Conservation (phyloP, 2,329 filamentous ascomycete species). For the Escovopsis weberi region DNA sequence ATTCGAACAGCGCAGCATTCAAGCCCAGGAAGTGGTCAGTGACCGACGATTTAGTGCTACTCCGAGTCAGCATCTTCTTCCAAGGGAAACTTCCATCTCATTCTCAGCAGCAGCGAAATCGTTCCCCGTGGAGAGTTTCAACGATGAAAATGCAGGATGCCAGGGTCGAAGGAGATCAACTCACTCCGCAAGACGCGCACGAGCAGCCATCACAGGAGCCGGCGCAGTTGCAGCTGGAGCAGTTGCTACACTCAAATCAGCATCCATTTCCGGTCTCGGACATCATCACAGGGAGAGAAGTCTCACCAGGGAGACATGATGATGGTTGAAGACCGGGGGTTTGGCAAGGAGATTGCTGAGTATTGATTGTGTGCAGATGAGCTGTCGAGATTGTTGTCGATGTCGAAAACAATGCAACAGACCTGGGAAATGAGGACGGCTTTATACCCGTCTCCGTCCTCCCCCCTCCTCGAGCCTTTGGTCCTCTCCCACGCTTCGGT, state of each 20-base stretch:
- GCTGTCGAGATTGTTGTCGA: too few relatives aligned
- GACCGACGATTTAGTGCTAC: too few relatives aligned
- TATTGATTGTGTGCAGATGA: background rate
- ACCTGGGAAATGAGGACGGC: background rate
- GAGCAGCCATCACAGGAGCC: conserved; percentile 11
- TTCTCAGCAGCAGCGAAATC: too few relatives aligned
- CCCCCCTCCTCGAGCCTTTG: too few relatives aligned
- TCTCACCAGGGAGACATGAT: conserved; percentile 9
- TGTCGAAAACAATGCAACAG: background rate
- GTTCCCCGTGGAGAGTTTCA: too few relatives aligned
- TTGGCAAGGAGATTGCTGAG: background rate
- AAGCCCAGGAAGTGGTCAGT: too few relatives aligned
- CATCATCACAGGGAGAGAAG: background rate
- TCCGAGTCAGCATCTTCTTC: too few relatives aligned
- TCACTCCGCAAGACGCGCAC: conserved; percentile 11
- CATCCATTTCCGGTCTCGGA: background rate
- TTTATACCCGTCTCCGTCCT: background rate
- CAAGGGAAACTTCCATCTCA: too few relatives aligned
- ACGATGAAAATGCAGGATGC: too few relatives aligned
- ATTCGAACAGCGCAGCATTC: too few relatives aligned
- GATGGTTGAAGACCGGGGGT: background rate
- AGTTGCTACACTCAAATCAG: conserved; percentile 5
- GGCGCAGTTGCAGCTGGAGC: conserved; percentile 11
- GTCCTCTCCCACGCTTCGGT: too few relatives aligned
- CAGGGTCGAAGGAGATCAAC: background rate